Conservation (phyloP, 805 yeast species). For the Candida corydali region DNA sequence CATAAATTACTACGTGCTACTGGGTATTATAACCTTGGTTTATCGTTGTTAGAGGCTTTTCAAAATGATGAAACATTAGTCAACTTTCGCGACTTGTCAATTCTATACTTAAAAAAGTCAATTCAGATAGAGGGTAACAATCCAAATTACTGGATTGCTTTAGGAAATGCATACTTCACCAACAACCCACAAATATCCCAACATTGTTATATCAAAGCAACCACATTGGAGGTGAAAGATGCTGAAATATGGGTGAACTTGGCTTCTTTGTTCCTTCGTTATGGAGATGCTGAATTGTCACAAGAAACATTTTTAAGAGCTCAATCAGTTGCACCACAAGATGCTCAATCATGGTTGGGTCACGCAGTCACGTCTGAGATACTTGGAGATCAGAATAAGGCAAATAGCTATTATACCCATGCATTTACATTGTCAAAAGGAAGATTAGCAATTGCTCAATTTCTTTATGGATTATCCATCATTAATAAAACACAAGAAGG, state of each 20-base stretch:
- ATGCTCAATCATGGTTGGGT: slow-evolving; percentile 78
- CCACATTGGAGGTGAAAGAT: slow-evolving; percentile 63
- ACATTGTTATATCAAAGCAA: slow-evolving; percentile 87
- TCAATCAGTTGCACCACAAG: slow-evolving; percentile 78
- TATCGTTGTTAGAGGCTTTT: slow-evolving; percentile 51
- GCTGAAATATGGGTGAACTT: slow-evolving; percentile 75
- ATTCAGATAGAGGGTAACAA: slow-evolving; percentile 68
- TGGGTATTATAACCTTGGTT: slow-evolving; percentile 65
- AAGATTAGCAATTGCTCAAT: slow-evolving; percentile 59
- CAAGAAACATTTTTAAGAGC: slow-evolving; percentile 67
- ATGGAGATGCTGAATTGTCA: slow-evolving; percentile 70
- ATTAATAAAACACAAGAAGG: slow-evolving; percentile 42
- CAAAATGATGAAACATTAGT: slow-evolving; percentile 10
- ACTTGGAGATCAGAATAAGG: slow-evolving; percentile 44
- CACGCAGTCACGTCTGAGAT: slow-evolving; percentile 62
- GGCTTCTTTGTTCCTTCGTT: slow-evolving; percentile 68
- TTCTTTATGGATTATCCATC: slow-evolving; percentile 64
- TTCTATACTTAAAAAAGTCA: slow-evolving; percentile 58
- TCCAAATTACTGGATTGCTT: slow-evolving; percentile 72
- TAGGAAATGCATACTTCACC: slow-evolving; percentile 72
- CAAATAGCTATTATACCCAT: slow-evolving; percentile 66
- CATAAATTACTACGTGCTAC: slow-evolving; percentile 53
- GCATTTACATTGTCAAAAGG: slow-evolving; percentile 78
- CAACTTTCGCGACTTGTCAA: slow-evolving; percentile 46
- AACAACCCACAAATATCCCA: slow-evolving; percentile 73